phyloP scores from a whole-genome alignment of 257 asterid genomes.

The Fraxinus excelsior region DNA sequence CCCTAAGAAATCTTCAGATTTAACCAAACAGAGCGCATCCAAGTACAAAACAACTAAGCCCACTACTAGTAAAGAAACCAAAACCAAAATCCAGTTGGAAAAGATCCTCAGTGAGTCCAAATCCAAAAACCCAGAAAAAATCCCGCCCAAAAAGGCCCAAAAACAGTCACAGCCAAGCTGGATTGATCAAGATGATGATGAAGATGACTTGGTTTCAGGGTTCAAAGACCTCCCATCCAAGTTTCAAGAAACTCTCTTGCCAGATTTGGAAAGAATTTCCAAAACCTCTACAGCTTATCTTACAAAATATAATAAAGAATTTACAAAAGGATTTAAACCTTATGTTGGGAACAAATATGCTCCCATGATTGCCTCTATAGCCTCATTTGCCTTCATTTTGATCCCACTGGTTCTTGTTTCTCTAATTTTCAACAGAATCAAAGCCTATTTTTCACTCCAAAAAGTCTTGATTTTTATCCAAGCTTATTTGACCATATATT shows the following conservation, averaged over 20 bases:
- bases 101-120: constrained; percentile 24
- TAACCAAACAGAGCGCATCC: constrained; percentile 36
- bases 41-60: constrained; percentile 58
- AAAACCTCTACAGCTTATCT: constrained; percentile 63
- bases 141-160: constrained; percentile 29
- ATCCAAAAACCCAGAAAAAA: constrained; percentile 19
- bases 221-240: constrained; percentile 69
- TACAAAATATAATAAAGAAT: constrained; percentile 68
- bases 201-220: constrained; percentile 61
- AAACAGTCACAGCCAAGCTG: constrained; percentile 35
- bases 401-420: constrained; percentile 78
- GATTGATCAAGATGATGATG: constrained; percentile 51
- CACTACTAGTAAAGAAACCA: constrained; percentile 30
- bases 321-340: constrained; percentile 78
- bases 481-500: constrained; percentile 75
- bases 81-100: constrained; percentile 28
- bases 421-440: constrained; percentile 64
- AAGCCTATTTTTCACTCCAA: constrained; percentile 83
- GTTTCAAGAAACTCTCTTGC: constrained; percentile 73
- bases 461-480: constrained; percentile 82
- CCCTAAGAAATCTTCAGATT: constrained; percentile 62
- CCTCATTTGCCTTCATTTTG: constrained; percentile 67
- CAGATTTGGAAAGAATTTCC: constrained; percentile 79
- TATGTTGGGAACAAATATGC: constrained; percentile 86
- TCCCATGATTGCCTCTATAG: constrained; percentile 59